Conservation (phyloP, 768 basidiomycete genomes). For the Porphyrellus cyaneotinctus region DNA sequence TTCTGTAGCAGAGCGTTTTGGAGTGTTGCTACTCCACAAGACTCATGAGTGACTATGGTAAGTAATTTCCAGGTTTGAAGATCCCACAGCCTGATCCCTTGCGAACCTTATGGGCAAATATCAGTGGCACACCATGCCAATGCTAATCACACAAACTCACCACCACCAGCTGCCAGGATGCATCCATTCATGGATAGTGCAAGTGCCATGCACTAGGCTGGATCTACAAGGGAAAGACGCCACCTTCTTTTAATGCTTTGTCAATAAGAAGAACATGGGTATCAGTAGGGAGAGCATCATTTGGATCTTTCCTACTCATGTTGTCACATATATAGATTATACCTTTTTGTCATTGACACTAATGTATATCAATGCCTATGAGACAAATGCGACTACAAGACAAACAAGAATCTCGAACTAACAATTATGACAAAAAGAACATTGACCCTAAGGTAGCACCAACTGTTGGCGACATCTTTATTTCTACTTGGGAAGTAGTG, state of each 20-base stretch:
- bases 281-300: not conserved
- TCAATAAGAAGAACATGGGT: not conserved
- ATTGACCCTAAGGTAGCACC: no score
- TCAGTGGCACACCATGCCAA: no score
- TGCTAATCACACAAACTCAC: not conserved
- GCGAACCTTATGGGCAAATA: not conserved
- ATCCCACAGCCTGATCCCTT: not conserved
- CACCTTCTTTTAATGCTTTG: not conserved
- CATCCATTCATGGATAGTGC: not conserved
- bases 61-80: not conserved
- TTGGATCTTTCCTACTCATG: not conserved
- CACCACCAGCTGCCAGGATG: not conserved
- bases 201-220: no score
- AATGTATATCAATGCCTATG: no score
- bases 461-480: no score
- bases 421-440: no score
- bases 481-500: no score
- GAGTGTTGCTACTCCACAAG: not conserved
- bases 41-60: not conserved
- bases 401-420: no score
- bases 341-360: no score
- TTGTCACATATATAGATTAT: not conserved
- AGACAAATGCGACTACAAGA: no score
- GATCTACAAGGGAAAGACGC: not conserved
- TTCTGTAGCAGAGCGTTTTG: not conserved